These are phyloP conservation scores for Xylaria sp. DNA, from an alignment of 2,329 filamentous ascomycete species.

Conservation along the genomic window DNA sequence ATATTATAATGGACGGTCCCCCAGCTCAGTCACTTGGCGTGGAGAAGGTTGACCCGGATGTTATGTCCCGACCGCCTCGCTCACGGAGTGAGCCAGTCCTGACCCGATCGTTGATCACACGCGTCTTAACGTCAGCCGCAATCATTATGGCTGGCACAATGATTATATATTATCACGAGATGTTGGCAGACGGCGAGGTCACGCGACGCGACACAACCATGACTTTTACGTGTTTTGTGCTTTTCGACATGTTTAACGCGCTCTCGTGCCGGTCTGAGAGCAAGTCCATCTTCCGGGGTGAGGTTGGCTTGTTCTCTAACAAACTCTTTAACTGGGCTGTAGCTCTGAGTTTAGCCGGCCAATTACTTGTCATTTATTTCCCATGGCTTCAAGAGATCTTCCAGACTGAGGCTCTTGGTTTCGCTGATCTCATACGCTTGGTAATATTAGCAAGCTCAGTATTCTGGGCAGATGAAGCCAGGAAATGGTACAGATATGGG, in stretches of 20 bases:
- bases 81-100: slow-evolving; percentile 89
- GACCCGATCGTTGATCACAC: slow-evolving; percentile 82
- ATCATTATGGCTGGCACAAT: slow-evolving; percentile 96
- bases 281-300: slow-evolving; percentile 88
- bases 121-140: slow-evolving; percentile 86
- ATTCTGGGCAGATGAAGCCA: slow-evolving; percentile 92
- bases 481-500: slow-evolving; percentile 80
- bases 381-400: slow-evolving; percentile 94
- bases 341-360: slow-evolving; percentile 82
- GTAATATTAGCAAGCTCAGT: slow-evolving; percentile 84
- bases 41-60: slow-evolving; percentile 90
- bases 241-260: slow-evolving; percentile 99
- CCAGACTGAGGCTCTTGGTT: slow-evolving; percentile 86
- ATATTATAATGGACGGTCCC: slow-evolving; percentile 99
- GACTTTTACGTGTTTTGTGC: slow-evolving; percentile 98
- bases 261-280: slow-evolving; percentile 90
- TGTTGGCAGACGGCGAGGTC: slow-evolving; percentile 83
- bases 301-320: slow-evolving; percentile 85
- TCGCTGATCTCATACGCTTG: slow-evolving; percentile 79
- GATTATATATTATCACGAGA: slow-evolving; percentile 89
- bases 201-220: slow-evolving; percentile 97
- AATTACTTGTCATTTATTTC: slow-evolving; percentile 92
- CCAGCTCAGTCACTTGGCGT: slow-evolving; percentile 97
- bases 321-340: slow-evolving; percentile 98
- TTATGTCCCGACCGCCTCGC: slow-evolving; percentile 90